Evolutionary conservation across 768 basidiomycete genomes (phyloP).

Genomic region (Amanita muscaria): DNA sequence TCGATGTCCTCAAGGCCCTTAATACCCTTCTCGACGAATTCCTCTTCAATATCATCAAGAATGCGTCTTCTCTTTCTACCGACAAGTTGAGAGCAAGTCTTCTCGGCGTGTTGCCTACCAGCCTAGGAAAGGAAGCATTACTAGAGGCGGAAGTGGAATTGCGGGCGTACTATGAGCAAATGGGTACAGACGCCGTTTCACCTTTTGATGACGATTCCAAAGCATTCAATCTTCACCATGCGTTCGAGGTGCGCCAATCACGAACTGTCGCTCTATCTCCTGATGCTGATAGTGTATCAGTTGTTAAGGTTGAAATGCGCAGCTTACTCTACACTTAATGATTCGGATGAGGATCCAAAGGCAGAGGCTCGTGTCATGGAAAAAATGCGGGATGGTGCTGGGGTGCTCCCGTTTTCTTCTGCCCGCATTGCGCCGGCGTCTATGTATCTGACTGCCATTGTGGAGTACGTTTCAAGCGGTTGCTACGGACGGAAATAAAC

Average conservation of each 20-base stretch:
- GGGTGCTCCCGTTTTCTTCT: slow-evolving; percentile 41
- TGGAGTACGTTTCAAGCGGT: slow-evolving; percentile 61
- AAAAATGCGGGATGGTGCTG: slow-evolving; percentile 45
- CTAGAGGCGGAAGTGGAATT: slow-evolving; percentile 91
- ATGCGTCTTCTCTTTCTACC: slow-evolving; percentile 61
- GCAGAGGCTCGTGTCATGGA: slow-evolving; percentile 57
- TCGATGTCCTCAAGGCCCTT: slow-evolving; percentile 68
- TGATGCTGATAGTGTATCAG: slow-evolving; percentile 24
- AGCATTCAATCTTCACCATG: slow-evolving; percentile 64
- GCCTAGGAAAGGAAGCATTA: slow-evolving; percentile 84
- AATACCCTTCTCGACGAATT: slow-evolving; percentile 83
- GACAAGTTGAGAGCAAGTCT: slow-evolving; percentile 67
- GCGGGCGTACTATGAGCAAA: slow-evolving; percentile 81
- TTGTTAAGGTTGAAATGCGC: slow-evolving; percentile 80
- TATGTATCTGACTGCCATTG: slow-evolving; percentile 83
- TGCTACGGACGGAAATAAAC: slow-evolving; percentile 14
- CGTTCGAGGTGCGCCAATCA: slow-evolving; percentile 54
- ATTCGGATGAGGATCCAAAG: slow-evolving; percentile 65
- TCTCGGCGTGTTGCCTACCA: slow-evolving; percentile 64
- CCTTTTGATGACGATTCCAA: slow-evolving; percentile 41
- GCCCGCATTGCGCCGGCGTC: slow-evolving; percentile 71
- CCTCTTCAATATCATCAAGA: slow-evolving; percentile 59
- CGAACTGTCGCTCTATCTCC: neutral
- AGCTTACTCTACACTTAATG: slow-evolving; percentile 79
- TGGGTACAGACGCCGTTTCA: slow-evolving; percentile 26